Evolutionary conservation across 306 rosid genomes (phyloP), one percentile per base, ranked within the genome.

Genomic region (Citrullus mucosospermus): DNA sequence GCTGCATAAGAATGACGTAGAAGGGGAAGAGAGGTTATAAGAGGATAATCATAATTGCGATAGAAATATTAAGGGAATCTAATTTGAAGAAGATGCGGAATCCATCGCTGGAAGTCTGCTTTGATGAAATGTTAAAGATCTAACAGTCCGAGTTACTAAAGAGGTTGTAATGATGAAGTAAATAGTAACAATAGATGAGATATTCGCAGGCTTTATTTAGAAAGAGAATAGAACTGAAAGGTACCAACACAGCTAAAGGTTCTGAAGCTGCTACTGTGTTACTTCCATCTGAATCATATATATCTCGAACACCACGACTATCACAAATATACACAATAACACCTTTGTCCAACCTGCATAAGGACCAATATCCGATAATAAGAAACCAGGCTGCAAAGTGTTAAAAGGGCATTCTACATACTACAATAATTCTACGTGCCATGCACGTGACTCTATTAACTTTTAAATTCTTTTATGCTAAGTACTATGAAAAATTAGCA

Each of bases 271-370:
- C 97, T 56, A 92, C 50, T 20, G 96, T 95, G 81, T 71, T 81
- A 86, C 90, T 92, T 91, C 99, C 99, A 80, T 95, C 97, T 30
- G 97, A 92, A 85, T 95, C 99, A 39, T 92, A 93, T 86, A 95
- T 86, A 82, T 95, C 99, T 84, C 97, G 91, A 67, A 95, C 91
- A 39, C 97, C 99, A 17, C 88, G 91, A 80, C 93, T 85, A 78
- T 95, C 99, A 59, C 97, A 91, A 82, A 95, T 88, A 84, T 92
- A 95, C 62, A 91, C 97, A 61, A 95, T 92, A 77, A 95, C 97
- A 71, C 97, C 99, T 91, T 92, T 92, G 86, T 95, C 92, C 97
- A 95, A 84, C 97, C 97, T 95, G 91, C 46, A 89, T 58, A 55
- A 77, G n/a, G 87, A 77, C 62, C 82, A 80, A 48, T 2, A 11